These are phyloP conservation scores for Saccharomyces pastorianus DNA, from an alignment of 1,139 yeast genomes.

Conservation along the genomic window DNA sequence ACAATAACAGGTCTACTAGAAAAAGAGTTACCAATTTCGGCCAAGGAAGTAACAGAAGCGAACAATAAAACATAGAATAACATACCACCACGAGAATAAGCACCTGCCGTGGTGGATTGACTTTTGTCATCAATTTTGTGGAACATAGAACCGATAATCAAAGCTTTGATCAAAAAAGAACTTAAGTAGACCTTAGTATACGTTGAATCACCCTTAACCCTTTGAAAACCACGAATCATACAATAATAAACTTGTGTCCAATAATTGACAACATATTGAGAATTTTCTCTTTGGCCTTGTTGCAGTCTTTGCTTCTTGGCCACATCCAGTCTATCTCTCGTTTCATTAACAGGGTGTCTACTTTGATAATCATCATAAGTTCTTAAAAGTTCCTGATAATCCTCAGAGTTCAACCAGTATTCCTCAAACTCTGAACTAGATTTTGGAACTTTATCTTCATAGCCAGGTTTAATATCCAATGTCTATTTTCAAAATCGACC, in stretches of 20 bases:
- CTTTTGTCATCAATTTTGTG: slow-evolving; percentile 37
- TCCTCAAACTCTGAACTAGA: slow-evolving; percentile 51
- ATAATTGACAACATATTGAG: slow-evolving; percentile 42
- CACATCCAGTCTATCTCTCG: slow-evolving; percentile 35
- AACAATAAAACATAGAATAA: slow-evolving; percentile 50
- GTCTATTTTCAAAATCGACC: slow-evolving; percentile 31
- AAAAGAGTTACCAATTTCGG: slow-evolving; percentile 50
- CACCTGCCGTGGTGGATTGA: slow-evolving; percentile 41
- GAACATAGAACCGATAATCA: slow-evolving; percentile 50
- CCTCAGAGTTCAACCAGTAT: slow-evolving; percentile 48
- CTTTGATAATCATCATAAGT: slow-evolving; percentile 39
- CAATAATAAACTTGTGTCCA: slow-evolving; percentile 39
- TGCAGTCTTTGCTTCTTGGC: slow-evolving; percentile 40
- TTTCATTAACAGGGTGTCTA: slow-evolving; percentile 35
- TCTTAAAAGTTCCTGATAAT: slow-evolving; percentile 36
- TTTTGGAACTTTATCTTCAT: slow-evolving; percentile 45
- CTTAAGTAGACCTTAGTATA: slow-evolving; percentile 42
- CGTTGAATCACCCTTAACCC: slow-evolving; percentile 48
- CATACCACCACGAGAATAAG: slow-evolving; percentile 50
- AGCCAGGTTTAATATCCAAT: slow-evolving; percentile 44
- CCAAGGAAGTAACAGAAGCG: slow-evolving; percentile 49
- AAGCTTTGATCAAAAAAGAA: slow-evolving; percentile 46
- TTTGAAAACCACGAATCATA: slow-evolving; percentile 46
- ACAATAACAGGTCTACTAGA: slow-evolving; percentile 52
- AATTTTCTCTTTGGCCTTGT: slow-evolving; percentile 37